Base-by-base conservation (phyloP, 78 protist genomes). In the Dictyostelium purpureum region DNA sequence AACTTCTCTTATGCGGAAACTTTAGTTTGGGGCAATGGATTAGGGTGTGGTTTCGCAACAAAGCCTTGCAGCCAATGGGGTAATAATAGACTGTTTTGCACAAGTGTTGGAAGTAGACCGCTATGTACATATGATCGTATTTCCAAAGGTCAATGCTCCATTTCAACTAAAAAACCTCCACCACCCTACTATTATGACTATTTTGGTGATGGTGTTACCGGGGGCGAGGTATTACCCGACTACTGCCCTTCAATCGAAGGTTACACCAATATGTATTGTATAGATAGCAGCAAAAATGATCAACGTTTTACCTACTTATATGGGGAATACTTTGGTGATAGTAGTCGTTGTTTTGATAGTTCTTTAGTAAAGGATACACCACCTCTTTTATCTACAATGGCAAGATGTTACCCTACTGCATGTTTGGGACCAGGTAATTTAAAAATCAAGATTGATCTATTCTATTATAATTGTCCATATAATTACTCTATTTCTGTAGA, bases 21-120 rank as follows among this genome's bases (percentile, higher is more conserved):
- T 6, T 54, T 89, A 57, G 61, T 80, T 0, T 89, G 94, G 94
- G 94, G 94, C 16, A 61, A 66, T n/a, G 65, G 75, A 0, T n/a
- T 47, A 2, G 94, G 94, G 4, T 89, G 94, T 37, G 7, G 26
- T 0, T 89, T 89, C 10, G 65, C 38, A 5, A 38, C 33, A 40
- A 33, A 28, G 47, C 73, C 77, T 19, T 89, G 94, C 45, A 47
- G 19, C 2, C 6, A 26, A 24, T 88, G 94, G 94, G 43, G 49
- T 49, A 65, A 63, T 28, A n/a, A n/a, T 16, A 38, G 31, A 33
- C 7, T 77, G 47, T 77, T 38, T 43, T 88, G 94, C 12, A 42
- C 43, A 0, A 12, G 33, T 3, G 11, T 38, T 28, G 21, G 28
- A 0, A 38, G 19, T 21, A 31, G 28, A 31, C 28, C 54, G 0